phyloP scores from a whole-genome alignment of 305 asterid genomes.

The Solanum hybrid region DNA sequence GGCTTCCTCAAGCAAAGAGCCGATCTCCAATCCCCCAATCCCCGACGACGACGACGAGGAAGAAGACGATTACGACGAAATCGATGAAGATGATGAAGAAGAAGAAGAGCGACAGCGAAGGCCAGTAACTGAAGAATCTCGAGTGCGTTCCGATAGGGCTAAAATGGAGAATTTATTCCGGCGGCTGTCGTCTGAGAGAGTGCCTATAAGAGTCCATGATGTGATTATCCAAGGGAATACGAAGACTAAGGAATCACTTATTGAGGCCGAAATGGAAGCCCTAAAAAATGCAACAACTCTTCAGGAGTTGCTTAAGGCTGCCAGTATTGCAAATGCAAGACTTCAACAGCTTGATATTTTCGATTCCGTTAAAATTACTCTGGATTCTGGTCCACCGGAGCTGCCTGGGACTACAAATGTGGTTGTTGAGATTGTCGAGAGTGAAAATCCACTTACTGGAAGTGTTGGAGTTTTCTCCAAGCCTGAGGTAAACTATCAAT shows the following conservation, averaged over 20 bases:
- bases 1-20: slow-evolving; percentile 15
- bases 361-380: slow-evolving; percentile 65
- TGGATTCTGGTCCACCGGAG: slow-evolving; percentile 85
- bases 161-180: slow-evolving; percentile 49
- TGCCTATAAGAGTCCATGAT: slow-evolving; percentile 77
- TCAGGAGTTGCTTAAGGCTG: slow-evolving; percentile 66
- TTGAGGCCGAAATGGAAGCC: slow-evolving; percentile 58
- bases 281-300: slow-evolving; percentile 48
- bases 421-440: slow-evolving; percentile 67
- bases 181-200: slow-evolving; percentile 56
- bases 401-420: slow-evolving; percentile 88
- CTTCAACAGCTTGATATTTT: slow-evolving; percentile 64
- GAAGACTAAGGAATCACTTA: slow-evolving; percentile 66
- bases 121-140: slow-evolving; percentile 32
- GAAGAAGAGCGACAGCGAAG: slow-evolving; percentile 34
- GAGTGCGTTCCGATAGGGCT: slow-evolving; percentile 35
- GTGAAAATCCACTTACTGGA: slow-evolving; percentile 46
- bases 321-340: slow-evolving; percentile 42
- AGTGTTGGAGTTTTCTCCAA: slow-evolving; percentile 68
- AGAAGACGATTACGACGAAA: slow-evolving; percentile 19
- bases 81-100: slow-evolving; percentile 25
- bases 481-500: slow-evolving; percentile 60
- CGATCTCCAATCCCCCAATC: slow-evolving; percentile 9
- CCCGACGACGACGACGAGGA: slow-evolving; percentile 5
- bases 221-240: slow-evolving; percentile 74